A percentile compares a stretch with the other conserved stretches of the same genome.
These are phyloP conservation scores for Alternaria longipes DNA, from an alignment of 2,329 filamentous ascomycete species.

Conservation along the genomic window DNA sequence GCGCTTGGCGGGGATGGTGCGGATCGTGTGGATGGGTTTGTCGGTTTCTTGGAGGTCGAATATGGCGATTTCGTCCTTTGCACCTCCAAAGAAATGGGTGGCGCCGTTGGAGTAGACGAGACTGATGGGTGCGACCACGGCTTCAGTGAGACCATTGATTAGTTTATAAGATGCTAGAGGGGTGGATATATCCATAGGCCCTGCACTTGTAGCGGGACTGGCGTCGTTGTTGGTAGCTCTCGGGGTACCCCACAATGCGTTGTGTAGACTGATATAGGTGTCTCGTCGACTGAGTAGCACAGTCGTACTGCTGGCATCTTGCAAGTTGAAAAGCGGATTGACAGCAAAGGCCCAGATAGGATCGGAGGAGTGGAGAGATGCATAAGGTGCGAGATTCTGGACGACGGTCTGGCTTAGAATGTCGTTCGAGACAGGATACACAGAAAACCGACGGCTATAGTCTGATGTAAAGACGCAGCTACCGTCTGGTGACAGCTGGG, in stretches of 20 bases:
- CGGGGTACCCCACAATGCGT: conserved; percentile 58
- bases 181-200: conserved; percentile 34
- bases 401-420: conserved; percentile 15
- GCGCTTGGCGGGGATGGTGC: conserved; percentile 59
- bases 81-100: conserved; percentile 66
- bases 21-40: conserved; percentile 53
- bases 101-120: conserved; percentile 62
- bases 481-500: conserved; percentile 60
- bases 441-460: conserved; percentile 62
- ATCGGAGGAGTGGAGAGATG: conserved; percentile 56
- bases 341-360: conserved; percentile 64
- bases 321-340: conserved; percentile 64
- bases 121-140: conserved; percentile 63
- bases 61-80: conserved; percentile 61
- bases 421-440: conserved; percentile 51
- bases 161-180: conserved; percentile 63
- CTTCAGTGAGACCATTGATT: conserved; percentile 65
- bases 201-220: neutral
- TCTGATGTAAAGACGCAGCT: conserved; percentile 65
- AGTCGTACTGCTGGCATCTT: conserved; percentile 59
- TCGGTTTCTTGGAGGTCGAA: conserved; percentile 64
- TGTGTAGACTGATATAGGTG: conserved; percentile 65
- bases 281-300: conserved; percentile 63
- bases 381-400: conserved; percentile 55
- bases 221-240: conserved; percentile 16